Evolutionary conservation across 2,329 filamentous ascomycete species (phyloP).

Genomic region (Aureobasidium lini): DNA sequence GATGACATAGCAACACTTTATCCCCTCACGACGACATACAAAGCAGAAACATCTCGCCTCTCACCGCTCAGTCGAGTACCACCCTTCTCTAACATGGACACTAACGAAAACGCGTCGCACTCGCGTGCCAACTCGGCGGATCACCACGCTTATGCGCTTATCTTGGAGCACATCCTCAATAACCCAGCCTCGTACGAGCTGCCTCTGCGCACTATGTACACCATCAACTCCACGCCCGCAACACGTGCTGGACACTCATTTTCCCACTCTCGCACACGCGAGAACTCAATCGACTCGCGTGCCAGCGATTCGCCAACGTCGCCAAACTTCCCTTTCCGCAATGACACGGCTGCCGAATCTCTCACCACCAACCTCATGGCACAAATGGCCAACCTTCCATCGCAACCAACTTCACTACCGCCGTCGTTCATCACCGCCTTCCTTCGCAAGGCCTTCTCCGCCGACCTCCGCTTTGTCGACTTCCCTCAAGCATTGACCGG

Average conservation of each 20-base stretch:
- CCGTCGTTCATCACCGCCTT: conserved; percentile 57
- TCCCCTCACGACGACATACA: not conserved
- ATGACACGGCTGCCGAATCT: conserved; percentile 30
- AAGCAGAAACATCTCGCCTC: conserved; percentile 4
- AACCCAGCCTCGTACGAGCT: conserved; percentile 59
- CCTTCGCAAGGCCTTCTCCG: conserved; percentile 51
- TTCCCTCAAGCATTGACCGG: conserved; percentile 59
- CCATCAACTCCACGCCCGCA: conserved; percentile 48
- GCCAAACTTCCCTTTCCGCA: conserved; percentile 24
- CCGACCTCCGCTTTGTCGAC: conserved; percentile 51
- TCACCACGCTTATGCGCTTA: conserved; percentile 29
- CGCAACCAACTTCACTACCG: conserved; percentile 55
- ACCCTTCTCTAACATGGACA: conserved; percentile 3
- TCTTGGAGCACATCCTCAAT: conserved; percentile 53
- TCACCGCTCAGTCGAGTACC: not conserved
- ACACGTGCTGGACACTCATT: conserved; percentile 34
- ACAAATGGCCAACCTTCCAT: conserved; percentile 51
- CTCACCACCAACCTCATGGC: conserved; percentile 46
- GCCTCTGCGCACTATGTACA: conserved; percentile 60
- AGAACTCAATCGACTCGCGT: conserved; percentile 7
- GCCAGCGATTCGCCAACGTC: conserved; percentile 31
- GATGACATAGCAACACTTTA: conserved; percentile 6
- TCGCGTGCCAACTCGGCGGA: conserved; percentile 29
- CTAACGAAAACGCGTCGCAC: conserved; percentile 13
- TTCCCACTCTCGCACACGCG: conserved; percentile 13